These are phyloP conservation scores for Yamadazyma takamatsuzukensis DNA, from an alignment of 805 yeast genomes.

Conservation along the genomic window DNA sequence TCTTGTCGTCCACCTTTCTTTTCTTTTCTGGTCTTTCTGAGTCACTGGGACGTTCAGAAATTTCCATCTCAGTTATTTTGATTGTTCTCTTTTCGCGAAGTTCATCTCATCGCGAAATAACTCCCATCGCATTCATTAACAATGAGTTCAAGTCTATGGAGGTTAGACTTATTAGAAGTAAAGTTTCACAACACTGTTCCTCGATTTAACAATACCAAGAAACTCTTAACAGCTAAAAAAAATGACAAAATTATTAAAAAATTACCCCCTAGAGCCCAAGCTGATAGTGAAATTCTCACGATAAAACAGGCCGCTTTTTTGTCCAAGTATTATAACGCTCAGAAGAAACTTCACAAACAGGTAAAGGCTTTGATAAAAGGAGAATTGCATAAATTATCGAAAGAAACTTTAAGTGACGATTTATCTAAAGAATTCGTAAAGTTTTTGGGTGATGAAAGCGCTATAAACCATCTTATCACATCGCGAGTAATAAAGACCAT, in stretches of 20 bases:
- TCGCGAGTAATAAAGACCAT: constrained; percentile 32
- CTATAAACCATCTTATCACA: constrained; percentile 22
- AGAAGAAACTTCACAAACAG: constrained; percentile 37
- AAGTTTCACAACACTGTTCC: constrained; percentile 42
- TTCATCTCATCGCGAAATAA: constrained; percentile 1
- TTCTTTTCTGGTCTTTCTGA: constrained; percentile 5
- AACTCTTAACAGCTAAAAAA: constrained; percentile 42
- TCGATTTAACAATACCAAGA: constrained; percentile 48
- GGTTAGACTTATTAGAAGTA: constrained; percentile 53
- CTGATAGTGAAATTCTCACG: constrained; percentile 39
- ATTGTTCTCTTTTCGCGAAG: neutral
- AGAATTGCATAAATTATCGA: constrained; percentile 9
- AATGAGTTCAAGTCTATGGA: constrained; percentile 28
- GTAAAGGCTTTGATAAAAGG: constrained; percentile 19
- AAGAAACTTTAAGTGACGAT: constrained; percentile 10
- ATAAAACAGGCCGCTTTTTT: constrained; percentile 44
- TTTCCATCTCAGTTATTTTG: constrained; percentile 7
- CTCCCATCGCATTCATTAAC: neutral
- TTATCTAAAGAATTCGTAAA: constrained; percentile 12
- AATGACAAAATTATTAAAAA: constrained; percentile 38
- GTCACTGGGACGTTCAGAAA: constrained; percentile 2
- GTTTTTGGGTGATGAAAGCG: constrained; percentile 19
- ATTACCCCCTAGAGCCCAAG: constrained; percentile 42
- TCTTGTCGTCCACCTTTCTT: constrained; percentile 7
- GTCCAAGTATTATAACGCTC: constrained; percentile 47